A percentile compares a stretch with the other conserved stretches of the same genome.
phyloP scores from a whole-genome alignment of 2,329 filamentous ascomycete species.

The Pestalotiopsis sp. region DNA sequence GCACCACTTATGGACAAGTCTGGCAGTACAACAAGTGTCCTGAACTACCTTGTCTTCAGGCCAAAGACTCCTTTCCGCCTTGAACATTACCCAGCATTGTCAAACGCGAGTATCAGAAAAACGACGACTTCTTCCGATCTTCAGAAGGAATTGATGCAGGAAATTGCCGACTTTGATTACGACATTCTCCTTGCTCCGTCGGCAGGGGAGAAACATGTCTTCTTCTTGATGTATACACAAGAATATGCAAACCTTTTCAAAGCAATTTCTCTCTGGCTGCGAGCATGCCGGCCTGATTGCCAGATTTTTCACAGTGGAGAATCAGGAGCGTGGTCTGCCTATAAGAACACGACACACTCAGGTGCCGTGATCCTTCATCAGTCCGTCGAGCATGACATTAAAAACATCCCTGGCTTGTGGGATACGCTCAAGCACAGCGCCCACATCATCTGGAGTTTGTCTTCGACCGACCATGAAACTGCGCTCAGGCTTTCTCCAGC shows the following conservation, averaged over 20 bases:
- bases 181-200: conserved; percentile 3
- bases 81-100: conserved; percentile 22
- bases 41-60: conserved; percentile 28
- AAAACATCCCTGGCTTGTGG: conserved; percentile 27
- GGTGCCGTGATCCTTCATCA: conserved; percentile 33
- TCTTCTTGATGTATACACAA: conserved; percentile 6
- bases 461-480: conserved; percentile 8
- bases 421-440: conserved; percentile 26
- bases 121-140: conserved; percentile 10
- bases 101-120: conserved; percentile 5
- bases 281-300: conserved; percentile 25
- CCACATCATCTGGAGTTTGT: conserved; percentile 15
- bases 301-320: conserved; percentile 27
- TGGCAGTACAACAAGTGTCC: conserved; percentile 11
- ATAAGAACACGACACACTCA: conserved; percentile 25
- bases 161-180: conserved; percentile 1
- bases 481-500: not conserved
- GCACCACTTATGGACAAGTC: conserved; percentile 17
- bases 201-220: conserved; percentile 1
- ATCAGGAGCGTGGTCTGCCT: conserved; percentile 25
- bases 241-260: conserved; percentile 1
- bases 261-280: conserved; percentile 14
- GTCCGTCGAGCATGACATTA: conserved; percentile 23
- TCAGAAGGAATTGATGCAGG: not conserved
- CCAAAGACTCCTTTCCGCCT: conserved; percentile 13